Base-by-base conservation (phyloP, 2,329 filamentous ascomycete species). In the Keithomyces neogunnii region DNA sequence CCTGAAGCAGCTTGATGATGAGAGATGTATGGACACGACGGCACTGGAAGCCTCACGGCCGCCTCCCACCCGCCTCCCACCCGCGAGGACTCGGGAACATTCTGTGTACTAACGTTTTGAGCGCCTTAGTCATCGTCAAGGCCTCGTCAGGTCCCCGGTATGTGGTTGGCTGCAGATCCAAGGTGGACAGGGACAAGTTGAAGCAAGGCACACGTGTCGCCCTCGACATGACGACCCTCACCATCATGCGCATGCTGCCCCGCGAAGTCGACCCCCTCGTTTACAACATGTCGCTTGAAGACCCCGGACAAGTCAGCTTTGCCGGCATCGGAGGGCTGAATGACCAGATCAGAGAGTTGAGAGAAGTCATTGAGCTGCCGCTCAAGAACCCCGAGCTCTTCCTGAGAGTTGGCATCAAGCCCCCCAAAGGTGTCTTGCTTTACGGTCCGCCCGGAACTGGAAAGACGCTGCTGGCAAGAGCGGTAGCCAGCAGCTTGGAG, bases 201-300 rank as follows among this genome's bases (percentile, higher is more conserved):
- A 99, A 97, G 81, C 93, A 99, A 73, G 95, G 95, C 63, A 96
- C 92, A 31, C 89, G 93, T 65, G 93, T 99, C 51, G 92, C 93
- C 35, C 85, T 99, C 54, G 93, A 99, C 66, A 99, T 99, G 93
- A 99, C 93, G 48, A 99, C 93, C 26, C 86, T 99, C 60, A 99
- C 93, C 55, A 99, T 99, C 72, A 99, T 99, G 93, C 89, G 93
- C 65, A 99, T 99, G 93, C 80, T 99, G 45, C 95, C 93, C 54
- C 87, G 93, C 69, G 93, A 99, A 76, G 95, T 99, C 66, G 93
- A 99, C 66, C 93, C 93, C 26, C 79, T 99, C 60, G 93, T 99
- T 60, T 99, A 99, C 81, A 99, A 99, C 78, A 99, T 99, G 93
- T 99, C 93, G 26, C 73, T 99, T 62, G 93, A 99, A 70, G 93